A percentile compares a stretch with the other conserved stretches of the same genome.
Evolutionary conservation across 768 basidiomycete species (phyloP).

Genomic region (Russula emetica): DNA sequence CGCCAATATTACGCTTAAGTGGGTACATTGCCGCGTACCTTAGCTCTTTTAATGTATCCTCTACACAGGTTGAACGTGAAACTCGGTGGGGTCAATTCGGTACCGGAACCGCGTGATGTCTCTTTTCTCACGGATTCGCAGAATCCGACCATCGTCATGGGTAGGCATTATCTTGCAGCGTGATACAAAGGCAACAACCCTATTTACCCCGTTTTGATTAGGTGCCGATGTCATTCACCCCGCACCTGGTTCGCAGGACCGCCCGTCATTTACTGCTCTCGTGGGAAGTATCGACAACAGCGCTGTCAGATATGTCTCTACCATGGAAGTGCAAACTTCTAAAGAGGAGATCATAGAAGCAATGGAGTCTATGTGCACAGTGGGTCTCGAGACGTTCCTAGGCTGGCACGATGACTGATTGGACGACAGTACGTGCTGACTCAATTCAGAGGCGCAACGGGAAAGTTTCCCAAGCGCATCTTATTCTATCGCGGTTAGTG

Average conservation of each 20-base stretch:
- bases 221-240: conserved; percentile 85
- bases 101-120: conserved; percentile 67
- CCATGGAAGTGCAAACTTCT: conserved; percentile 60
- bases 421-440: conserved; percentile 45
- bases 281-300: conserved; percentile 77
- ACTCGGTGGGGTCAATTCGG: conserved; percentile 75
- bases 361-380: conserved; percentile 60
- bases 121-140: conserved; percentile 61
- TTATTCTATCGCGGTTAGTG: conserved; percentile 68
- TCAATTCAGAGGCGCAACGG: conserved; percentile 51
- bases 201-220: conserved; percentile 30
- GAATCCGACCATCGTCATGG: conserved; percentile 80
- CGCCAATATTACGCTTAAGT: conserved; percentile 80
- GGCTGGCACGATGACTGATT: not conserved
- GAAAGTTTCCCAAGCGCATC: conserved; percentile 68
- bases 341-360: conserved; percentile 76
- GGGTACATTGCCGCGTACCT: conserved; percentile 29
- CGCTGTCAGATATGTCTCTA: conserved; percentile 64
- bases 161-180: conserved; percentile 35
- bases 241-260: conserved; percentile 69
- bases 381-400: conserved; percentile 29
- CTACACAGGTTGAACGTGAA: conserved; percentile 70
- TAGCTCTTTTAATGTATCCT: conserved; percentile 7
- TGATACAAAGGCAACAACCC: not conserved
- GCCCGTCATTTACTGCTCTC: conserved; percentile 76